Evolutionary conservation across 805 yeast species (phyloP), one percentile per base, ranked within the genome.

Genomic region (Saccharomycopsis sp.): DNA sequence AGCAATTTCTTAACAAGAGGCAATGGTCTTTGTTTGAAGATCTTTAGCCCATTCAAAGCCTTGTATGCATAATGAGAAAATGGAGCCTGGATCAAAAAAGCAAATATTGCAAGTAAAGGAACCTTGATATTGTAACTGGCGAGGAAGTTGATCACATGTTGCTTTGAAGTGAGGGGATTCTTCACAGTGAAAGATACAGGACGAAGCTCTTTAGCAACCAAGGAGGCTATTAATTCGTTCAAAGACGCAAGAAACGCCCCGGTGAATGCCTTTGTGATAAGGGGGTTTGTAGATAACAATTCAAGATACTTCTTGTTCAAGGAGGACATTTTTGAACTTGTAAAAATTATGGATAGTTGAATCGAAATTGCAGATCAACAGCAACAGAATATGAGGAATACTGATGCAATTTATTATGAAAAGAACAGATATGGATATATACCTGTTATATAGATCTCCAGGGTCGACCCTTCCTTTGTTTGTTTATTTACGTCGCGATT

Each of bases 241-340:
- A 84, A 70, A 0, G 81, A 75, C 7, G 80, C 79, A n/a, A 84
- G 70, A 0, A 78, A 65, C 0, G 81, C 85, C 1, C 84, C 77
- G 0, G 89, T 84, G 19, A 79, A 62, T 0, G 84, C 74, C 65
- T 85, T 85, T 54, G 88, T 84, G 53, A 80, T 67, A 12, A 85
- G 68, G 0, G 90, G 90, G 60, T 81, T 73, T 58, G 71, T 73
- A 5, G 69, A 64, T 47, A 84, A 67, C 38, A 72, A 69, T 1
- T 64, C 56, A 24, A 79, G 68, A 62, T 83, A 75, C 19, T 61
- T 64, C 54, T 62, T 55, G 38, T 66, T 66, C 25, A 68, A 57
- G 2, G 64, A 58, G n/a, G 41, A 35, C 56, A 53, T 53, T 3
- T 7, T 29, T 5, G 9, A 7, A 29, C 12, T 29, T 29, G 38